Base-by-base conservation (phyloP, 805 yeast genomes). In the Candida khao-thaluensis region DNA sequence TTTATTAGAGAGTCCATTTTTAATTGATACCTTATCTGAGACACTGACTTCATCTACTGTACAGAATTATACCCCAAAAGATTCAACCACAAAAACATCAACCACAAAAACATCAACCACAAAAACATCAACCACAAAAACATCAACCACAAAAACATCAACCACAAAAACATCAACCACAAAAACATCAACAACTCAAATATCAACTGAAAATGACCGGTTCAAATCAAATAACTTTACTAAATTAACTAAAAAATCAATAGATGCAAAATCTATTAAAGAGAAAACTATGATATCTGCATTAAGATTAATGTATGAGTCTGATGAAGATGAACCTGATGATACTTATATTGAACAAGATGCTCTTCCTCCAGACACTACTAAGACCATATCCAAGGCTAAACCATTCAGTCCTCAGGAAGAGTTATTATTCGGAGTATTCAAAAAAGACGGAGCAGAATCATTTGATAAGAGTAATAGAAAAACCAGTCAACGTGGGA, bases 311-410 rank as follows among this genome's bases (percentile, higher is more conserved):
- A 62, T 85, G 44, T 82, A 84, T 48, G 83, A 82, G 30, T 72
- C 79, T 6, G 91, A 86, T 51, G 95, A 87, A 47, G 95, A 86
- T 57, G 95, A 87, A 50, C 80, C 83, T 2, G 96, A 87, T 54
- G 95, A 85, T 48, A 81, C 90, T 0, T 64, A 54, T 52, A 79
- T 73, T 41, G 87, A 79, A 29, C 73, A 72, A 40, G 79, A 74
- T 39, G 50, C 60, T 29, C 67, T 75, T 0, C 53, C 57, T 7
- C 39, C 34, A 2, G 28, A 43, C 2, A 11, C 37, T 10, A n/a
- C 28, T 7, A 28, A 38, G 8, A 26, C 24, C 9, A 10, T 12
- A 18, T 14, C 25, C 17, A 17, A 11, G 6, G 11, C 31, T 7
- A 18, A 30, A 15, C 26, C 40, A 5, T 62, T 71, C 26, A 79